Evolutionary conservation across 2,329 filamentous ascomycete genomes (phyloP), one percentile per base, ranked within the genome.

Genomic region (Botrytis sinoallii): DNA sequence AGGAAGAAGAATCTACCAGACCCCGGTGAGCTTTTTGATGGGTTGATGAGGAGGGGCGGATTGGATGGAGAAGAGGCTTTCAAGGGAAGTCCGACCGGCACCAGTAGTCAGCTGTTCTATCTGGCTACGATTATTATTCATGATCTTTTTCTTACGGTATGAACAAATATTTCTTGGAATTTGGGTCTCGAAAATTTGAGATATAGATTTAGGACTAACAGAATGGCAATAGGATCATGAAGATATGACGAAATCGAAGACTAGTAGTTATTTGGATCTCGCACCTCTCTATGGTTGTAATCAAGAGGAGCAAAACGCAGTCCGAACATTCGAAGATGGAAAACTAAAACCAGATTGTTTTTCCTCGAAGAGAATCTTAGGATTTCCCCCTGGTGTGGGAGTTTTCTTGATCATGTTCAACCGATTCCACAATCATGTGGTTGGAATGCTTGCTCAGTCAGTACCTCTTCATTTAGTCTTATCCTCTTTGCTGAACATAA

Each of bases 391-490:
- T 0, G 91, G 92, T 20, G 91, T 92, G 7, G 87, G 89, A 73
- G 90, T 93, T 7, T 79, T 95, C 4, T 83, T 95, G 42, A 87
- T 95, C 82, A 93, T 94, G 92, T 91, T 94, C 83, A 92, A 91
- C 78, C 83, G 90, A 66, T 80, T 78, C 85, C 95, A 98, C 83
- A 98, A 98, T 83, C 88, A 96, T 76, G 89, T 94, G 0, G 94
- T 93, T 1, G 88, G 90, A 71, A 92, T 95, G 75, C 85, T 98
- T 29, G 92, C 92, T 0, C 84, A 87, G 79, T 81, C 72, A 76
- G 78, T 77, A 20, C 40, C 40, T 40, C 12, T 57, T 46, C n/a
- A 10, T 18, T 29, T 32, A 9, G 2, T 29, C 52, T 18, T 9
- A 2, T 52, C 0, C 48, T n/a, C 14, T 2, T 14, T 10, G 29